Evolutionary conservation across 208 protist genomes (phyloP).

Genomic region (Acanthamoeba healyi): DNA sequence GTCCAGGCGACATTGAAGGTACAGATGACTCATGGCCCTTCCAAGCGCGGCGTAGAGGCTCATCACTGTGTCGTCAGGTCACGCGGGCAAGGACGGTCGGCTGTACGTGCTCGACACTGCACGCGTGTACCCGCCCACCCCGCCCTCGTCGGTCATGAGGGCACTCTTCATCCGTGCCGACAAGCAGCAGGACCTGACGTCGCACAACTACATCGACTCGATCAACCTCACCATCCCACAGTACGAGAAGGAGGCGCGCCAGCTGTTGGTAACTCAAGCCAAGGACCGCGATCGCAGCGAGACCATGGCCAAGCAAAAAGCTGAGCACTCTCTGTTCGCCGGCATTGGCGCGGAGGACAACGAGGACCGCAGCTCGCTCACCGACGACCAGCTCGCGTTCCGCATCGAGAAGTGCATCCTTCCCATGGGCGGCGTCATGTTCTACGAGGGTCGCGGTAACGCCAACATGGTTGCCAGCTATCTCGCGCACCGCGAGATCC

Average conservation of each 20-base stretch:
- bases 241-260: constrained; percentile 53
- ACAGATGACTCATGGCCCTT: background rate
- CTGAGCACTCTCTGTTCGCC: background rate
- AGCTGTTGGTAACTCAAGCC: constrained; percentile 26
- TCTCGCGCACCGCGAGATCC: constrained; percentile 21
- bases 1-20: constrained; percentile 69
- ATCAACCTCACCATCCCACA: constrained; percentile 43
- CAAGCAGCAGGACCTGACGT: background rate
- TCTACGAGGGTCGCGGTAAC: constrained; percentile 16
- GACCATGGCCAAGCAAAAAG: background rate
- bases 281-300: background rate
- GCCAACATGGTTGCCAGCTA: constrained; percentile 6
- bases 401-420: constrained; percentile 28
- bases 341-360: background rate
- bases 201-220: background rate
- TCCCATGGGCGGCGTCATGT: constrained; percentile 56
- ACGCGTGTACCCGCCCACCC: constrained; percentile 32
- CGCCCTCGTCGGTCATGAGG: constrained; percentile 39
- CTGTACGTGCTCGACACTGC: constrained; percentile 68
- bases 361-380: background rate
- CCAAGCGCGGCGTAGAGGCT: too few species aligned
- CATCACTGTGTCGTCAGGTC: constrained; percentile 22
- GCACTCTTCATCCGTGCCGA: constrained; percentile 18
- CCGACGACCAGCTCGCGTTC: background rate
- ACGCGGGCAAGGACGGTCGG: constrained; percentile 37